phyloP scores from a whole-genome alignment of 768 basidiomycete species.

The Russula ochroleuca region DNA sequence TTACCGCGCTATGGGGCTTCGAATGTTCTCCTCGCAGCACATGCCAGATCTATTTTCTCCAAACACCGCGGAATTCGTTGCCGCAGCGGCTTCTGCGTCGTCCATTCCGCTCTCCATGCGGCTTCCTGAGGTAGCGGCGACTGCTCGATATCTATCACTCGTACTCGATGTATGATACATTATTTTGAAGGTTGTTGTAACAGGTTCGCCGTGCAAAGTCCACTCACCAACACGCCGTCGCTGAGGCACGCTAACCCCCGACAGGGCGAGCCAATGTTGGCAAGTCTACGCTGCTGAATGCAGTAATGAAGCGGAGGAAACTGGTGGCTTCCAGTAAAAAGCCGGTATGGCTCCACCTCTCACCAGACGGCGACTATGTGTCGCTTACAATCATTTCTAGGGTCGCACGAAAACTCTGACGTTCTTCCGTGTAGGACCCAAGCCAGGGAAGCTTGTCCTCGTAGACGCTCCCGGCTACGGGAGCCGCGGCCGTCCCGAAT shows the following conservation, averaged over 20 bases:
- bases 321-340: conserved; percentile 64
- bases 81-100: conserved; percentile 21
- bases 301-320: conserved; percentile 53
- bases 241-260: neutral
- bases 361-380: neutral
- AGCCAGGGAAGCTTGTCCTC: conserved; percentile 52
- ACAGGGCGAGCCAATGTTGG: conserved; percentile 75
- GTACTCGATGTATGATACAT: neutral
- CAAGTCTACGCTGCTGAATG: conserved; percentile 71
- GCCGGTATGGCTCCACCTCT: conserved; percentile 45
- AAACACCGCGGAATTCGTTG: conserved; percentile 26
- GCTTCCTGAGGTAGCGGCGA: conserved; percentile 28
- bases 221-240: conserved; percentile 6
- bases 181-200: conserved; percentile 25
- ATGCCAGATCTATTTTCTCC: conserved; percentile 1
- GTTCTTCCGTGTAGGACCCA: conserved; percentile 62
- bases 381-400: conserved; percentile 35
- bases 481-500: conserved; percentile 63
- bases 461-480: conserved; percentile 86
- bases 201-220: conserved; percentile 20
- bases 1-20: neutral
- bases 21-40: neutral
- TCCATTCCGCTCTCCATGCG: conserved; percentile 24
- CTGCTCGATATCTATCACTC: neutral
- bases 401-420: conserved; percentile 70